Evolutionary conservation across 2,329 filamentous ascomycete genomes (phyloP).

Genomic region (Sporothrix phasma): DNA sequence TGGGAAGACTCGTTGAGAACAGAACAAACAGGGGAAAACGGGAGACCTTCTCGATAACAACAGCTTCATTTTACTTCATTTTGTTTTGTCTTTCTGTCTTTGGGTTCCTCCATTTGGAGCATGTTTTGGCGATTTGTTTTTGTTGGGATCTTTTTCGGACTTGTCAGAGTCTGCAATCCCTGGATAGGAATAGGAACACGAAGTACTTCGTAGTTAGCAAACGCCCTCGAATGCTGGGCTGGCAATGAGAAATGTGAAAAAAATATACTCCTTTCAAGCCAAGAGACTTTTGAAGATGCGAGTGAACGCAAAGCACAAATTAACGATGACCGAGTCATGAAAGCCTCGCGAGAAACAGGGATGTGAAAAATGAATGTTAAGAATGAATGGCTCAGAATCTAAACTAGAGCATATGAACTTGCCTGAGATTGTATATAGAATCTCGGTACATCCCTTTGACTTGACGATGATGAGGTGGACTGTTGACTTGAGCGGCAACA

Average conservation of each 20-base stretch:
- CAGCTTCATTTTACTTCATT: slow-evolving; percentile 16
- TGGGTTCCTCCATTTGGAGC: not conserved
- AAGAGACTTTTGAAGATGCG: not conserved
- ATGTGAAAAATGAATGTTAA: not conserved
- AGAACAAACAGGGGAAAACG: not conserved
- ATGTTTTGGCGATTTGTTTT: not conserved
- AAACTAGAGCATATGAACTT: not conserved
- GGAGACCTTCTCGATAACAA: not conserved
- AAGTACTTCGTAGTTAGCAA: too few relatives aligned
- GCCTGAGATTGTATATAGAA: not conserved
- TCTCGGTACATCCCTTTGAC: too few relatives aligned
- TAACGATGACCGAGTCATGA: not conserved
- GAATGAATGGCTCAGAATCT: not conserved
- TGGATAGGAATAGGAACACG: not conserved
- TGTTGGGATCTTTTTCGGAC: not conserved
- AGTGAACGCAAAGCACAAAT: not conserved
- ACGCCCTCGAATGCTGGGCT: not conserved
- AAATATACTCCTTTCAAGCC: not conserved
- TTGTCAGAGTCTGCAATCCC: not conserved
- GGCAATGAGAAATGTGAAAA: slow-evolving; percentile 6
- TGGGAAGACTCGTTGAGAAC: not conserved
- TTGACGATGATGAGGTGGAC: too few relatives aligned
- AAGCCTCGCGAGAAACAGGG: not conserved
- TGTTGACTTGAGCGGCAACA: too few relatives aligned
- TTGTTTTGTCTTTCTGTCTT: not conserved